phyloP scores from a whole-genome alignment of 2,329 filamentous ascomycete genomes.

The Diaporthe ilicicola region DNA sequence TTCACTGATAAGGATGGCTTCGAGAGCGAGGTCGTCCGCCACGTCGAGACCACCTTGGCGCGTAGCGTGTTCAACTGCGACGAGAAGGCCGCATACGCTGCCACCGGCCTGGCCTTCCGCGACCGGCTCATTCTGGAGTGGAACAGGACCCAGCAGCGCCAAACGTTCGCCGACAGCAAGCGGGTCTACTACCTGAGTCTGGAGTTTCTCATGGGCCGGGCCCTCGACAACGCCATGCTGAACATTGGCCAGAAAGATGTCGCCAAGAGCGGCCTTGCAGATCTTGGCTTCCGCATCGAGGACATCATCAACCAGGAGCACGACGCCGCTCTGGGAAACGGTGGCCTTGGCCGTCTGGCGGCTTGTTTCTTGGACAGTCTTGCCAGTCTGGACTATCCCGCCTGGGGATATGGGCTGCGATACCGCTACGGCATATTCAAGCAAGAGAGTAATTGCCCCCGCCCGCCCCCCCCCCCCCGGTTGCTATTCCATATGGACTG shows the following conservation, averaged over 20 bases:
- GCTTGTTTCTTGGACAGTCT: conserved; percentile 98
- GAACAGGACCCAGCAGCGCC: conserved; percentile 97
- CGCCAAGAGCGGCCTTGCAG: conserved; percentile 82
- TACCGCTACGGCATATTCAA: conserved; percentile 99
- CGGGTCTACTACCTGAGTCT: conserved; percentile 96
- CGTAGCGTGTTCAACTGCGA: conserved; percentile 99
- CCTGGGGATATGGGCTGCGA: conserved; percentile 95
- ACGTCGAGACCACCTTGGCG: conserved; percentile 95
- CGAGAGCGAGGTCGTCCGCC: conserved; percentile 84
- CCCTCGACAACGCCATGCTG: conserved; percentile 98
- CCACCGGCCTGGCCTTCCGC: conserved; percentile 89
- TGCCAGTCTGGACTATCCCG: conserved; percentile 92
- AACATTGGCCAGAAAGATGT: conserved; percentile 89
- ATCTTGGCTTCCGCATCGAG: conserved; percentile 96
- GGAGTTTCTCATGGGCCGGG: conserved; percentile 96
- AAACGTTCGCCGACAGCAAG: conserved; percentile 91
- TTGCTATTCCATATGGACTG: background rate
- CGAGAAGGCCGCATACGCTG: conserved; percentile 90
- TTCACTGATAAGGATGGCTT: conserved; percentile 87
- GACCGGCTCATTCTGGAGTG: conserved; percentile 93
- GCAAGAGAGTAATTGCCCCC: conserved; percentile 72
- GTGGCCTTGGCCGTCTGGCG: conserved; percentile 91
- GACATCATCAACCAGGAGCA: conserved; percentile 95
- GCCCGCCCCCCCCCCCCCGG: no score
- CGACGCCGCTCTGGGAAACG: conserved; percentile 95